These are phyloP conservation scores for Leptographium wingfieldii DNA, from an alignment of 2,329 filamentous ascomycete genomes.

Conservation along the genomic window DNA sequence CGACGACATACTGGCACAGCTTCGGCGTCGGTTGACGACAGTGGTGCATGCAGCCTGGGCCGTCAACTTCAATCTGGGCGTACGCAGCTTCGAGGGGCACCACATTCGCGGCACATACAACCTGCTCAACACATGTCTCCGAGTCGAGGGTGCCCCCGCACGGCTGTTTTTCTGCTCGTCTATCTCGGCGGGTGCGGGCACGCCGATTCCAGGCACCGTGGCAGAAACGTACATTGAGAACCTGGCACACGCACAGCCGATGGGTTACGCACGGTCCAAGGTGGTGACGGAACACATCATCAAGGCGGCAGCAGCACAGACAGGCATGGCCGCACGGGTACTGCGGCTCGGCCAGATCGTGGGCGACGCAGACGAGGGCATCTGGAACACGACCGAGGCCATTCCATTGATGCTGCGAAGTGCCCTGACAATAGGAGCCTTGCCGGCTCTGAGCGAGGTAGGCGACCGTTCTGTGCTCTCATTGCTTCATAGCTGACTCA, in stretches of 20 bases:
- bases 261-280: constrained; percentile 31
- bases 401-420: no score
- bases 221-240: constrained; percentile 2
- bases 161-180: constrained; percentile 27
- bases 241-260: constrained; percentile 28
- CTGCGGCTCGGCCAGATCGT: no score
- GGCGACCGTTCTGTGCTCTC: no score
- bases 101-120: constrained; percentile 33
- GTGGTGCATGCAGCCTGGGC: constrained; percentile 40
- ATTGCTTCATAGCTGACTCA: no score
- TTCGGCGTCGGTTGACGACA: constrained; percentile 16
- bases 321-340: no score
- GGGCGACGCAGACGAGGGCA: no score
- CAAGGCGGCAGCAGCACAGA: no score
- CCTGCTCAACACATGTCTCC: constrained; percentile 27
- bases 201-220: constrained; percentile 19
- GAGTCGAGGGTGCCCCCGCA: constrained; percentile 7
- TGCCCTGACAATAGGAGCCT: no score
- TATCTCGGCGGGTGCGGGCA: constrained; percentile 27
- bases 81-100: constrained; percentile 31
- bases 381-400: no score
- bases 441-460: no score
- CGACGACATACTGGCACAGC: constrained; percentile 16
- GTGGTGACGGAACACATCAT: constrained; percentile 4
- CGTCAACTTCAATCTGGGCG: constrained; percentile 40